Base-by-base conservation (phyloP, 768 basidiomycete genomes). In the Amanita brunnescens region DNA sequence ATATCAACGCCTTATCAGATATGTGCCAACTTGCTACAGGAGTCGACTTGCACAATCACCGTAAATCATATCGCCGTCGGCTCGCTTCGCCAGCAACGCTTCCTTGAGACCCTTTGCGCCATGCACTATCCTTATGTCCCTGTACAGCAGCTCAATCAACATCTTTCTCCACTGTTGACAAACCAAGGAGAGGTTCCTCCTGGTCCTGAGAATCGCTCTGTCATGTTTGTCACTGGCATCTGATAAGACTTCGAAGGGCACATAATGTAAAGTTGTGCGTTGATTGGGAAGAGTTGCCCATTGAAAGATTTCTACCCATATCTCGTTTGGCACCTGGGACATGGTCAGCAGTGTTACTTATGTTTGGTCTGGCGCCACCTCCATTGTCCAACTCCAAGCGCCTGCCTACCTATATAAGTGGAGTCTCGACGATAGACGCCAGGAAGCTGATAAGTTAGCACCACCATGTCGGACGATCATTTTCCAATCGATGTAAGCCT, bases 141-240 rank as follows among this genome's bases (percentile, higher is more conserved):
- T 75, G 61, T 79, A 83, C 6, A 85, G 63, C 41, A 78, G 65
- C 16, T 57, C 61, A n/a, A 60, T 62, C 2, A 73, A 66, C 60
- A 81, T 71, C 13, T 54, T 54, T n/a, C 67, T 70, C 83, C 83
- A 85, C 26, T 68, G 62, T 45, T 71, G 74, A 62, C 81, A 85
- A 29, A 85, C 83, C 49, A 72, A 67, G 39, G 74, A 69, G 43
- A 85, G 63, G 2, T 70, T 60, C 33, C 62, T 61, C 60, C 69
- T 72, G 24, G 71, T 68, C 23, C 59, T 58, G 29, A 75, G 50
- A 33, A 55, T 61, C n/a, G 61, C 37, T 53, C 67, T 26, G 14
- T 23, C 65, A 23, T 47, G 54, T 20, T 30, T 54, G 46, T 71
- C 61, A 54, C 61, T 52, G 43, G 66, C 59, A 29, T 68, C 55